phyloP scores from a whole-genome alignment of 805 yeast genomes.

The Metschnikowia santaceciliae region DNA sequence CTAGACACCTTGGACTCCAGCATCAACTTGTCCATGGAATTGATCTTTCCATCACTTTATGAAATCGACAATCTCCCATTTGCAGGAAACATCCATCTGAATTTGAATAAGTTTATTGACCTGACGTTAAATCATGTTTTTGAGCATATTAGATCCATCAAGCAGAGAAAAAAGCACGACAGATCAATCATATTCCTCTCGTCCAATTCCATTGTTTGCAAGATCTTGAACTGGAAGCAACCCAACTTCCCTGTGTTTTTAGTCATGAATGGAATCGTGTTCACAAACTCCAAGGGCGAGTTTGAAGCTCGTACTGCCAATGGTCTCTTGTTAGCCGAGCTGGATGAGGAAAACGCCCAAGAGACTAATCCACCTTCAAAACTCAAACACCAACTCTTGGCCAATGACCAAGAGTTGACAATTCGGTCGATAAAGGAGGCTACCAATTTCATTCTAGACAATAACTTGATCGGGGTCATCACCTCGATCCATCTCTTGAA shows the following conservation, averaged over 20 bases:
- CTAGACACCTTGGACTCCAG: constrained; percentile 52
- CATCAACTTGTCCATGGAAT: constrained; percentile 68
- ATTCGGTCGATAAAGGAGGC: constrained; percentile 79
- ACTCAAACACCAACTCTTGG: constrained; percentile 18
- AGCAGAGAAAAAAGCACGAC: constrained; percentile 11
- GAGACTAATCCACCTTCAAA: constrained; percentile 6
- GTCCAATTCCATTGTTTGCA: constrained; percentile 84
- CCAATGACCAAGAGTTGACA: constrained; percentile 36
- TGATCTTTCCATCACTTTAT: constrained; percentile 65
- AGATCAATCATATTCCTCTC: constrained; percentile 82
- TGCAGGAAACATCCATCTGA: constrained; percentile 40
- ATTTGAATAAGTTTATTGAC: constrained; percentile 75
- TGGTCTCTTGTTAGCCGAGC: constrained; percentile 33
- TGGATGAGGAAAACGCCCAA: constrained; percentile 2
- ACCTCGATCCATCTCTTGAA: constrained; percentile 67
- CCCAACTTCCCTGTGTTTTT: constrained; percentile 95
- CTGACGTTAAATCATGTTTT: constrained; percentile 66
- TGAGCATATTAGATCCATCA: constrained; percentile 60
- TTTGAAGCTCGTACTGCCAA: constrained; percentile 41
- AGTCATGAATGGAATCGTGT: constrained; percentile 64
- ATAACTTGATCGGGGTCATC: constrained; percentile 81
- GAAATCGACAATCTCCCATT: constrained; percentile 39
- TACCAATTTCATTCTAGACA: constrained; percentile 69
- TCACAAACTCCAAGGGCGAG: constrained; percentile 20
- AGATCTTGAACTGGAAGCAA: constrained; percentile 95